Evolutionary conservation across 306 rosid species (phyloP), one percentile per base, ranked within the genome.

Genomic region (Crotalaria pallida): DNA sequence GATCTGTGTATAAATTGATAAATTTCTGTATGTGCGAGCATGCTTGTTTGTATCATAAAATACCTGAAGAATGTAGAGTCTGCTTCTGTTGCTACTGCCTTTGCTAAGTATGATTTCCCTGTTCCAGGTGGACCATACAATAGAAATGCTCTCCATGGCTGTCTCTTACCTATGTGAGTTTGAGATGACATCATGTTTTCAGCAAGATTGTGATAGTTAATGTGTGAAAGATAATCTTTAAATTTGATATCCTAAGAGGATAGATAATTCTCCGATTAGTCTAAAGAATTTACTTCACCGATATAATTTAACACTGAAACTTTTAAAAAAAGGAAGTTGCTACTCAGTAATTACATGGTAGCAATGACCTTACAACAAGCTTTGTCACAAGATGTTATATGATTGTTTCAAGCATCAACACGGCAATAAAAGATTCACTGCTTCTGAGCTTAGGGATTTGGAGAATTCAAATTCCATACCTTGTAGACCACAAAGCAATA

Each of bases 61-160:
- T 49, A 89, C 96, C 96, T 89, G 82, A 79, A 89, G 85, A 89
- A 89, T 27, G 96, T 89, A 7, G 96, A 89, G 45, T 89, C 92
- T 5, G 92, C 92, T 76, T 89, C 96, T 3, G 96, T 89, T 49
- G 96, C 96, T 75, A 89, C 96, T 33, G 96, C 96, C 86, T 89
- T 89, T 45, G 96, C 96, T 75, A 89, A 78, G 78, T 87, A 89
- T 10, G 96, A 89, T 75, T 89, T 89, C 44, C 96, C 96, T 48
- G 96, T 89, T 79, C 96, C 96, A 53, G 96, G 96, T 36, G 92
- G 96, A 59, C 96, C 96, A 65, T 89, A 89, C 33, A 89, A 76
- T 7, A 89, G 71, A 80, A 89, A 87, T 49, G 92, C 96, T 73
- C 96, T 83, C 96, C 96, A 89, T 1, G 96, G 96, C 57, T 77